phyloP scores from a whole-genome alignment of 2,329 filamentous ascomycete species.

The Epichloe festucae region DNA sequence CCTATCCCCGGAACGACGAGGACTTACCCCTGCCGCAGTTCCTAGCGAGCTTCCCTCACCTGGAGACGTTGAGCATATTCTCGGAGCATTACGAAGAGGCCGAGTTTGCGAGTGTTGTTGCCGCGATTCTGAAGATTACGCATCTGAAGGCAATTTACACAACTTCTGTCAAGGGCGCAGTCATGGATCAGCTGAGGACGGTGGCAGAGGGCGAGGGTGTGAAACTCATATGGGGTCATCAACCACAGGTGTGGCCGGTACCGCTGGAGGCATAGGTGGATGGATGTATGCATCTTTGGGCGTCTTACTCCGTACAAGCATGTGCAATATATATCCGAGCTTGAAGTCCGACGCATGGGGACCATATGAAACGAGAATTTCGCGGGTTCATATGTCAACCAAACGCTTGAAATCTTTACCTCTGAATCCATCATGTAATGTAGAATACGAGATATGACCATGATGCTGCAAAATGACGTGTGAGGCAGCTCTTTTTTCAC shows the following conservation, averaged over 20 bases:
- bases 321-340: too few relatives aligned
- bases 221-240: slow-evolving; percentile 17
- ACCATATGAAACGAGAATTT: too few relatives aligned
- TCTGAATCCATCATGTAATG: not conserved
- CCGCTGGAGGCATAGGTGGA: slow-evolving; percentile 3
- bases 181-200: slow-evolving; percentile 18
- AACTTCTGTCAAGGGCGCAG: slow-evolving; percentile 15
- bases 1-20: slow-evolving; percentile 14
- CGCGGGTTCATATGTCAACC: not conserved
- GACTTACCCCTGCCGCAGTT: slow-evolving; percentile 21
- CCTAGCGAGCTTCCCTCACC: slow-evolving; percentile 22
- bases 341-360: too few relatives aligned
- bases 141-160: slow-evolving; percentile 22
- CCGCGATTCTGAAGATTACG: slow-evolving; percentile 18
- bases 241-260: slow-evolving; percentile 20
- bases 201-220: slow-evolving; percentile 14
- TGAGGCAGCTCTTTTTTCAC: not conserved
- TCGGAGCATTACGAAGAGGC: slow-evolving; percentile 17
- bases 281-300: not conserved
- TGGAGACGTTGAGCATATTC: slow-evolving; percentile 23
- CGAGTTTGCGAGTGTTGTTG: slow-evolving; percentile 18
- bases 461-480: not conserved
- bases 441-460: not conserved
- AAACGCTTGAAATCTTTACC: not conserved
- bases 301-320: not conserved